These are phyloP conservation scores for Tetrapisispora nanseiensis DNA, from an alignment of 805 yeast genomes.

Conservation along the genomic window DNA sequence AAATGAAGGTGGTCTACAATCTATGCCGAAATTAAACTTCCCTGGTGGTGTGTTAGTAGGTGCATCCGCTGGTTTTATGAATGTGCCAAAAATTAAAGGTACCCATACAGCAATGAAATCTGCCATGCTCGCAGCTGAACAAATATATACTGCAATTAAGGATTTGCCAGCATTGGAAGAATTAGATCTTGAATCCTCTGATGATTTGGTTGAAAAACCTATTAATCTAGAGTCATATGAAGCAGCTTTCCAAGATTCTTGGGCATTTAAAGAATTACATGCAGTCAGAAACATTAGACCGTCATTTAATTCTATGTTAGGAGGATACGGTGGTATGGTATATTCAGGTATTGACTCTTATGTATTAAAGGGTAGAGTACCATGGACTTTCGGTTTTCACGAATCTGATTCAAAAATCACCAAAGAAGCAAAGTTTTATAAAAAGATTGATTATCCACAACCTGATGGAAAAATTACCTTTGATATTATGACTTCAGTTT, in stretches of 20 bases:
- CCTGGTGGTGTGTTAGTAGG: slow-evolving; percentile 97
- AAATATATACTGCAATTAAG: slow-evolving; percentile 48
- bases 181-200: slow-evolving; percentile 35
- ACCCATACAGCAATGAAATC: slow-evolving; percentile 96
- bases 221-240: slow-evolving; percentile 53
- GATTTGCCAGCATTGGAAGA: slow-evolving; percentile 33
- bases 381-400: slow-evolving; percentile 75
- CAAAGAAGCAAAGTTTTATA: slow-evolving; percentile 50
- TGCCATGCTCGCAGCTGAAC: slow-evolving; percentile 91
- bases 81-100: slow-evolving; percentile 96
- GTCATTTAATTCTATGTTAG: slow-evolving; percentile 69
- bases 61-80: slow-evolving; percentile 92
- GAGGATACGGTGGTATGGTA: slow-evolving; percentile 69
- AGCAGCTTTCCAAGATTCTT: slow-evolving; percentile 56
- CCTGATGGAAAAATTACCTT: slow-evolving; percentile 92
- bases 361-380: slow-evolving; percentile 67
- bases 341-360: slow-evolving; percentile 80
- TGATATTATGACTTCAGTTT: slow-evolving; percentile 88
- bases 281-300: slow-evolving; percentile 90
- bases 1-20: slow-evolving; percentile 94
- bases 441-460: slow-evolving; percentile 82
- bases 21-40: slow-evolving; percentile 81
- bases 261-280: slow-evolving; percentile 78
- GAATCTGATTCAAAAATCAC: slow-evolving; percentile 67
- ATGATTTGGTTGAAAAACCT: slow-evolving; percentile 31